Percentiles rank a stretch among this genome's conserved stretches.
Conservation (phyloP, 2,329 filamentous ascomycete species). For the Mollisiaceae sp. region DNA sequence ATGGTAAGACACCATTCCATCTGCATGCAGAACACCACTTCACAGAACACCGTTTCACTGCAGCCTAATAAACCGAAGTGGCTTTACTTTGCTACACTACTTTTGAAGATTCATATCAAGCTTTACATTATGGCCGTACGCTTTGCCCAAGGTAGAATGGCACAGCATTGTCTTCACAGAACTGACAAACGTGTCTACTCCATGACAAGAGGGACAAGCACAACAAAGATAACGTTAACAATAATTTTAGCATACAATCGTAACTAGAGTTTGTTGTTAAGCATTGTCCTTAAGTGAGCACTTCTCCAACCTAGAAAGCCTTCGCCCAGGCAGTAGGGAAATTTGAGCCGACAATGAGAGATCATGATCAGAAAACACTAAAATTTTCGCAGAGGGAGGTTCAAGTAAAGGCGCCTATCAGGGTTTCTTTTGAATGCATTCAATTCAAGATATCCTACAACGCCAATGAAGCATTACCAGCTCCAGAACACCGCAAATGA, state of each 20-base stretch:
- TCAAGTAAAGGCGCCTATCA: not conserved
- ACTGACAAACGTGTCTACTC: not conserved
- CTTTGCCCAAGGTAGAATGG: not conserved
- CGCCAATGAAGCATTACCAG: slow-evolving; percentile 21
- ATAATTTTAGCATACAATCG: not conserved
- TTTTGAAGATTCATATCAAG: not conserved
- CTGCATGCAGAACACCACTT: not conserved
- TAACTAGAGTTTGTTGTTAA: not conserved
- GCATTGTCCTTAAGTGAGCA: too few relatives aligned
- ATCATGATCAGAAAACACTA: not conserved
- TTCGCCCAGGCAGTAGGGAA: not conserved
- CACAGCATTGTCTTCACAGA: not conserved
- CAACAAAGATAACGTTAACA: not conserved
- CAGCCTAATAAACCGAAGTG: not conserved
- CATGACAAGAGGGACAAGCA: too few relatives aligned
- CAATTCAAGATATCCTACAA: slow-evolving; percentile 35
- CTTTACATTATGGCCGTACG: not conserved
- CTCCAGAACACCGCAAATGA: slow-evolving; percentile 14
- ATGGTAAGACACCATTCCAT: not conserved
- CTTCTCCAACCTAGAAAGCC: too few relatives aligned
- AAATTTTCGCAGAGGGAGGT: not conserved
- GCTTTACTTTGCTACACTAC: not conserved
- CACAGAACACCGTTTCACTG: not conserved
- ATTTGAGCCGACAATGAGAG: too few relatives aligned
- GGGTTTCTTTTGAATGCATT: slow-evolving; percentile 12